A percentile compares a stretch with the other conserved stretches of the same genome.
phyloP scores from a whole-genome alignment of 2,329 filamentous ascomycete genomes.

The Fusarium brachygibbosum region DNA sequence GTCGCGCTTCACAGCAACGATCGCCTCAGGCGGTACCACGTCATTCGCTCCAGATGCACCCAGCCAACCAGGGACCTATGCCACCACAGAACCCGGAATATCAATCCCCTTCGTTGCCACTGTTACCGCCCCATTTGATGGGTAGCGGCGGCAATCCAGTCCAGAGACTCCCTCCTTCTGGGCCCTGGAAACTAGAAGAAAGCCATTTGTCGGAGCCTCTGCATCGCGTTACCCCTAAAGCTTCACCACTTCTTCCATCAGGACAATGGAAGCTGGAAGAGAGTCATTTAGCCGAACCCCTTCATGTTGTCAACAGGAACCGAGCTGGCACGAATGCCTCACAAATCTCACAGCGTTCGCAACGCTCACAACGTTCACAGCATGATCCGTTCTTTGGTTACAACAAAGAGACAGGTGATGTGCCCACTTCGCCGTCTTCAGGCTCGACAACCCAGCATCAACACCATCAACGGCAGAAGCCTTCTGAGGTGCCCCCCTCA shows the following conservation, averaged over 20 bases:
- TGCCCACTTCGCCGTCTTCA: conserved; percentile 32
- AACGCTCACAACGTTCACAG: conserved; percentile 44
- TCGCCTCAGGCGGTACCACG: conserved; percentile 23
- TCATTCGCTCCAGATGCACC: conserved; percentile 42
- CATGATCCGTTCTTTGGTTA: conserved; percentile 49
- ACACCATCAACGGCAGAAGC: conserved; percentile 46
- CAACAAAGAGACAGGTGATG: conserved; percentile 63
- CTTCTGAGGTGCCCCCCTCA: conserved; percentile 62
- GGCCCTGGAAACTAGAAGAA: conserved; percentile 67
- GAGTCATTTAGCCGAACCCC: conserved; percentile 65
- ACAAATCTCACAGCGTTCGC: conserved; percentile 44
- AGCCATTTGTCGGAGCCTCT: conserved; percentile 67
- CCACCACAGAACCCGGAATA: conserved; percentile 26
- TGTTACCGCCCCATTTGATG: conserved; percentile 44
- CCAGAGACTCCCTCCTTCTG: conserved; percentile 59
- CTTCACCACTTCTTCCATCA: conserved; percentile 57
- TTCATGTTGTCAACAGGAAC: conserved; percentile 54
- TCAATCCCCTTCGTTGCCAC: conserved; percentile 38
- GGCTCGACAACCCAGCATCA: conserved; percentile 24
- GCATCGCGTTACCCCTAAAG: conserved; percentile 45
- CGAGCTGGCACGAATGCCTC: conserved; percentile 50
- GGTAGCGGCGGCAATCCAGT: conserved; percentile 54
- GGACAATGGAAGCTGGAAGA: conserved; percentile 67
- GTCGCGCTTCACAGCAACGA: conserved; percentile 21
- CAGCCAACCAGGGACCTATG: conserved; percentile 25